Base-by-base conservation (phyloP, 2,329 filamentous ascomycete genomes). In the Calonectria pteridis region DNA sequence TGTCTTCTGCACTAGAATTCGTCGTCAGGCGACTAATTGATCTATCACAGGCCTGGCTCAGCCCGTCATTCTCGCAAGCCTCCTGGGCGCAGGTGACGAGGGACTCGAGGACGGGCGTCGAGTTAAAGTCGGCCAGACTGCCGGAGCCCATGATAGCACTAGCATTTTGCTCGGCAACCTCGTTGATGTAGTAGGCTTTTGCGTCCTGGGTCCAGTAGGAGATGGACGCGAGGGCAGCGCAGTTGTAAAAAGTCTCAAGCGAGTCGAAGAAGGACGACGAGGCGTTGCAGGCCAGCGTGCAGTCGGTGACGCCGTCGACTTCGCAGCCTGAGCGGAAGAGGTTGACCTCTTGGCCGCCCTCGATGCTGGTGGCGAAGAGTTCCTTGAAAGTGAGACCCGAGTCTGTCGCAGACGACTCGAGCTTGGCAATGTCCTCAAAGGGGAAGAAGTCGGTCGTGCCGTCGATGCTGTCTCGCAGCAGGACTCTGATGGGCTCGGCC, bases 161-260 rank as follows among this genome's bases (percentile, higher is more conserved):
- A 2, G 83, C 84, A 75, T 85, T 85, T 69, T 76, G 76, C 77
- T 85, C 84, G 2, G 84, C 82, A 73, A 83, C 82, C 3, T 77
- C 75, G 28, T 76, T 80, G 50, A 85, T 74, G 67, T 82, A 81
- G 67, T 82, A 84, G 16, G 72, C 69, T 16, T 74, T 77, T 1
- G 72, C 73, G n/a, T 83, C 81, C 23, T 77, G 77, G 6, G 80
- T 81, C 82, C 83, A 84, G 77, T 84, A 81, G 18, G 81, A 77
- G 13, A 84, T 80, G 5, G 83, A 81, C 5, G 84, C 80, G 28
- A 85, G 73, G 4, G 84, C 83, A 28, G 83, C 83, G 58, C 84
- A 85, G 75, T 85, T 85, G 78, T 85, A 85, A 59, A 85, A 85
- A 1, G 83, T 84, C 73, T 85, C 84, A 7, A 84, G 73, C 1